Evolutionary conservation across 2,329 filamentous ascomycete species (phyloP), one percentile per base, ranked within the genome.

Genomic region (Fusarium pseudograminearum): DNA sequence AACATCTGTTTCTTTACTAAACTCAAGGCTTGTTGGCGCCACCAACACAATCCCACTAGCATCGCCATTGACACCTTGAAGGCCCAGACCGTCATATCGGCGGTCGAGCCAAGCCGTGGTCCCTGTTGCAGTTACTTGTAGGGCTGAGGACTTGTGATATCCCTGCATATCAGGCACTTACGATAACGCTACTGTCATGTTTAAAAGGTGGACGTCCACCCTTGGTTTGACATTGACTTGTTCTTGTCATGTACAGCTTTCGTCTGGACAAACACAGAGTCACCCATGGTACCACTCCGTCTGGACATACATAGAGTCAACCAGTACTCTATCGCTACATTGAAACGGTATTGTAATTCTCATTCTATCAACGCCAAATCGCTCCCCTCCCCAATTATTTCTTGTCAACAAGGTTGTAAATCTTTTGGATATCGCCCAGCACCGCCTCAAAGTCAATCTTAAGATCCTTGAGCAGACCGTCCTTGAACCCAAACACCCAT

Each of bases 401-500:
- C 65, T 77, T 76, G 28, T 81, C 80, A 38, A 78, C 78, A 22
- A 88, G 80, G 77, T 90, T 86, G 78, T 90, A 90, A 73, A 90
- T 88, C 84, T 90, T 90, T 82, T 89, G 86, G 55, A 90, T 86
- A 62, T 84, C 83, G 56, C 77, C 78, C 45, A 91, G 79, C 77
- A 84, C 83, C 15, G 80, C 78, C 79, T 88, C 83, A 69, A 89
- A 89, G 74, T 90, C 84, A 69, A 91, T 82, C 75, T 90, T 83
- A 63, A 91, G 80, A 74, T 91, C 88, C 78, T 87, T 89, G 61
- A 93, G 82, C 73, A 91, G 78, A 12, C 90, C 90, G 73, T 92
- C 88, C 55, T 87, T 80, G 72, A 92, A 89, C 67, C 86, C 88
- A 82, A 93, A 93, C 45, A 92, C 90, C 90, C 90, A 92, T 36